A percentile compares a stretch with the other conserved stretches of the same genome.
These are phyloP conservation scores for Ophiosphaerella korrae DNA, from an alignment of 2,329 filamentous ascomycete genomes.

Conservation along the genomic window DNA sequence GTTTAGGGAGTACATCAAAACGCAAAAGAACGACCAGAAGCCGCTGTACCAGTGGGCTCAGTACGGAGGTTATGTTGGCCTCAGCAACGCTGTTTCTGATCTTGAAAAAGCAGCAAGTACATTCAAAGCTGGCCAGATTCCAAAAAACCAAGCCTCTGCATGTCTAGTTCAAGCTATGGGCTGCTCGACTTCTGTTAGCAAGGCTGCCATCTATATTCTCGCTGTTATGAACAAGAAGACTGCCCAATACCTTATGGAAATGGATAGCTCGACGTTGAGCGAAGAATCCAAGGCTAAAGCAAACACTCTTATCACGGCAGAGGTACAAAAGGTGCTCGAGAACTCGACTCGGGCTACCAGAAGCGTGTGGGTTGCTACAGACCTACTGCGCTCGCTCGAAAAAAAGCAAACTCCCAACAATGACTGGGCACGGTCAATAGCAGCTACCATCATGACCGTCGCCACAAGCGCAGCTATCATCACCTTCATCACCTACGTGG, in stretches of 20 bases:
- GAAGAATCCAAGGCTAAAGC: slow-evolving; percentile 7
- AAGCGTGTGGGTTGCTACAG: slow-evolving; percentile 18
- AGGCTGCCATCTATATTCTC: slow-evolving; percentile 14
- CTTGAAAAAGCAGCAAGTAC: slow-evolving; percentile 7
- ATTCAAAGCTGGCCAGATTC: slow-evolving; percentile 4
- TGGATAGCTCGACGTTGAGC: slow-evolving; percentile 8
- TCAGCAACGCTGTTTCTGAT: slow-evolving; percentile 3
- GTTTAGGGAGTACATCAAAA: slow-evolving; percentile 11
- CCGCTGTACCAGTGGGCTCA: slow-evolving; percentile 20
- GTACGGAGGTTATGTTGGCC: slow-evolving; percentile 10
- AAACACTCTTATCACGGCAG: slow-evolving; percentile 9
- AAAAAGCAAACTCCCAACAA: background rate
- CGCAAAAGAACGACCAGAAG: slow-evolving; percentile 10
- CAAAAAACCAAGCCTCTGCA: background rate
- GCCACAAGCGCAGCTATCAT: background rate
- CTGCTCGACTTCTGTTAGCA: slow-evolving; percentile 11
- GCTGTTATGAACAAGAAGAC: slow-evolving; percentile 17
- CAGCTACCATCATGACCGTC: background rate
- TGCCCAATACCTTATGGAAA: slow-evolving; percentile 12
- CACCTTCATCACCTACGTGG: background rate
- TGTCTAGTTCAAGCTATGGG: slow-evolving; percentile 1
- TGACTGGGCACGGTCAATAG: background rate
- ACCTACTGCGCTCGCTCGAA: slow-evolving; percentile 10
- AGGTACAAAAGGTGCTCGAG: slow-evolving; percentile 20
- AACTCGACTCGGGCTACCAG: slow-evolving; percentile 17